Base-by-base conservation (phyloP, 208 protist species). In the Leishmania martiniquensis region DNA sequence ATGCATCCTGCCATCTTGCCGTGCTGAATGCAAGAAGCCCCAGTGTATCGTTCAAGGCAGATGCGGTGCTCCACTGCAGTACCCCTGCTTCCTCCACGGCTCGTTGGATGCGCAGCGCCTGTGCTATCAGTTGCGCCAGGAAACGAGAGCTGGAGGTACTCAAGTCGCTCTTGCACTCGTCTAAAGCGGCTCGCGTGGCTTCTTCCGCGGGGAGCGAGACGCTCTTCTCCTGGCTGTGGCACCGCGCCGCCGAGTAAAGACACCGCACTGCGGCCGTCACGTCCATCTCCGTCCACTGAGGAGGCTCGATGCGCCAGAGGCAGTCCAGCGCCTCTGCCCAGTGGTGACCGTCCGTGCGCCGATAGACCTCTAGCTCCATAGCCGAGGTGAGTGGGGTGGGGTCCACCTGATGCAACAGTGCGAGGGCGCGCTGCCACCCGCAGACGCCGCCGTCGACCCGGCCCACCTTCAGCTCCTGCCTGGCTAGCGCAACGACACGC, bases 201-300 rank as follows among this genome's bases (percentile, higher is more conserved):
- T 45, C 37, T 15, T 45, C 62, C 7, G 62, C 13, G 37, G 37
- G 42, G 4, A 45, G 25, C 20, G 67, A 42, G n/a, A 9, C 45
- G 39, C 44, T 39, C 9, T 25, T 54, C n/a, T 72, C 44, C 25
- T 59, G 70, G 22, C 47, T 29, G 49, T 39, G n/a, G 20, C 68
- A 55, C 7, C 74, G 74, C 5, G 75, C 81, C 20, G 87, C 85
- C 37, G 72, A 75, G 72, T 92, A 93, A n/a, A 94, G 57, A 45
- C 81, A 77, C 13, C 88, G 87, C 29, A 94, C 62, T 20, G 75
- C 84, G 32, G 81, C 84, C 22, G 82, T 63, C 5, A 93, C 82
- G 45, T 96, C 92, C 69, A 91, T 85, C 70, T 94, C 88, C 10
- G 87, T 93, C 90, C 92, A 96, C 47, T 54, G 59, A 22, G 62